Conservation (phyloP, 495 filamentous ascomycete genomes). For the Hyaloscypha bicolor region DNA sequence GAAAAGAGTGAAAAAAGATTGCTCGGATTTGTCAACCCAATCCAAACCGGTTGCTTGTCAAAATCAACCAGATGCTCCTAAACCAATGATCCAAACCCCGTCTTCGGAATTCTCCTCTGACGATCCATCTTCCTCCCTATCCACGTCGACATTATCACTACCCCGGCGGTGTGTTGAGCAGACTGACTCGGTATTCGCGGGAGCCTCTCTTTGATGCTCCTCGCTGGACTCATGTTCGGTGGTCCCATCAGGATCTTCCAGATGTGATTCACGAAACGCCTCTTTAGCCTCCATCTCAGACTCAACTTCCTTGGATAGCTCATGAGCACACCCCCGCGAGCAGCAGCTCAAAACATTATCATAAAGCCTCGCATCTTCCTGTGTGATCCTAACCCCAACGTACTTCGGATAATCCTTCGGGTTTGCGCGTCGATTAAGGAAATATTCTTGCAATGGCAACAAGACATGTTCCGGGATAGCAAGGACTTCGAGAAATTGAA, state of each 20-base stretch:
- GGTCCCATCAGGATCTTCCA: not conserved
- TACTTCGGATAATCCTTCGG: not conserved
- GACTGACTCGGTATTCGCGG: too few species aligned
- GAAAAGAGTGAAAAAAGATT: too few species aligned
- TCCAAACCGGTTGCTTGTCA: too few species aligned
- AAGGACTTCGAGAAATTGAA: not conserved
- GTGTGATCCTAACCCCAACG: not conserved
- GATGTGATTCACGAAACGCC: not conserved
- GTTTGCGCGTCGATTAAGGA: not conserved
- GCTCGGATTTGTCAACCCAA: too few species aligned
- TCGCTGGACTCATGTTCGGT: too few species aligned
- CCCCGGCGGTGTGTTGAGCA: too few species aligned
- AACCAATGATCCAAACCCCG: too few species aligned
- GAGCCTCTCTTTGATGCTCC: too few species aligned
- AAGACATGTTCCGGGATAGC: not conserved
- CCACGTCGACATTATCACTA: too few species aligned
- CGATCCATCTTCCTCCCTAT: too few species aligned
- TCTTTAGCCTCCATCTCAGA: not conserved
- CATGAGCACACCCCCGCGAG: constrained; percentile 28
- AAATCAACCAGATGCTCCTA: too few species aligned
- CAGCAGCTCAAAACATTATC: not conserved
- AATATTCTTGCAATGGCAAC: not conserved
- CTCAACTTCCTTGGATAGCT: not conserved
- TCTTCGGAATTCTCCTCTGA: too few species aligned
- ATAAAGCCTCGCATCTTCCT: not conserved